Evolutionary conservation across 495 filamentous ascomycete species (phyloP), one percentile per base, ranked within the genome.

Genomic region (Penicillium maclennaniae): DNA sequence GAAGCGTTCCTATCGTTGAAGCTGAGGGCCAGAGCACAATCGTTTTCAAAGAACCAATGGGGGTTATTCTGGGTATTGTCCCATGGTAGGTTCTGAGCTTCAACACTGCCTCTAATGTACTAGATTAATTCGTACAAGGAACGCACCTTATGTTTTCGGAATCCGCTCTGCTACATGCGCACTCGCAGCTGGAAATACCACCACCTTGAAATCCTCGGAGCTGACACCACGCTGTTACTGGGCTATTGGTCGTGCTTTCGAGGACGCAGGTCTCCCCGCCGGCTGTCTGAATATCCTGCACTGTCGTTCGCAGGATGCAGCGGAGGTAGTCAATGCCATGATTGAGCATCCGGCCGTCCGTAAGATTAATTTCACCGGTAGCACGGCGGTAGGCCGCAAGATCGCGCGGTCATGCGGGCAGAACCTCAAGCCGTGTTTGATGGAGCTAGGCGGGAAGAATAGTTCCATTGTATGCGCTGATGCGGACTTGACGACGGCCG

Each of bases 151-250:
- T 55, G 74, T 76, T n/a, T 74, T 89, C 28, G 80, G 81, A 9
- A 69, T 91, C 27, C 82, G 88, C 55, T 79, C 87, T 5, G 73
- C 90, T 9, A 71, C 84, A 10, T 90, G 79, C 67, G 85, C 91
- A 15, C 77, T 96, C 42, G 91, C 91, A n/a, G 83, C 84, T 7
- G 91, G 91, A 6, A 89, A 88, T 59, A 89, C 87, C 2, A 83
- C 79, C 8, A 77, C 92, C 42, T 72, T 92, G 2, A 92, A 92
- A 68, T 83, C 83, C 4, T 82, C 84, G 10, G 91, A 96, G 60
- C 66, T 82, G 20, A 84, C 86, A 3, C 91, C 91, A 1, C 79
- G 84, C 41, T 82, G 78, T 49, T 88, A 88, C 73, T 87, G 81
- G 75, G 83, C 82, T 25, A 79, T 96, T 44, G 79, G 81, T 16